Base-by-base conservation (phyloP, 1,284 basidiomycete species). In the Erythrobasidium hasegawianum region DNA sequence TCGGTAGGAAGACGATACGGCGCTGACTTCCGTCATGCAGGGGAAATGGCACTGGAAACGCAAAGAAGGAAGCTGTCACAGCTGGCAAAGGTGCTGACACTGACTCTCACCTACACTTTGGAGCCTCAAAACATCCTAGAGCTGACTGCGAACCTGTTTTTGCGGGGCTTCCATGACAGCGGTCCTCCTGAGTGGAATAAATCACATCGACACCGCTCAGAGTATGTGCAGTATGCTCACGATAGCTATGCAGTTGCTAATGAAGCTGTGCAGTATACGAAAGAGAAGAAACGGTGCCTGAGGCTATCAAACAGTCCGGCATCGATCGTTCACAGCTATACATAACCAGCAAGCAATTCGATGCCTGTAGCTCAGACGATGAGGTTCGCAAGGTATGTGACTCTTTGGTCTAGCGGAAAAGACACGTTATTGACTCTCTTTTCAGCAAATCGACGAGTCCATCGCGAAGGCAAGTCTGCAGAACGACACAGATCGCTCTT, bases 141-240 rank as follows among this genome's bases (percentile, higher is more conserved):
- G n/a, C n/a, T n/a, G n/a, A n/a, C n/a, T n/a, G n/a, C n/a, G n/a
- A n/a, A n/a, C n/a, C 33, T 33, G 11, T 33, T 33, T 4, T 33
- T 33, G 5, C 33, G 33, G 5, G 11, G 11, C 11, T 11, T 33
- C 33, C 11, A 11, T 33, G 5, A 11, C 11, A 33, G 16, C 39
- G 20, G 72, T 69, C 0, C 54, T 73, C 4, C 54, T 70, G 39
- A 64, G 56, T 11, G 73, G 72, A 2, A 18, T 74, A 5, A 22
- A 47, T 1, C 68, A 70, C 62, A 54, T 74, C 38, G 73, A 73
- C 58, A 72, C 73, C 0, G 73, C 73, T 0, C 69, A 72, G 53
- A 67, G 70, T 20, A 49, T 14, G 47, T 18, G 16, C 0, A n/a
- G 27, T 26, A 58, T n/a, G 9, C n/a, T 39, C 9, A 3, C 26